phyloP scores from a whole-genome alignment of 1,284 basidiomycete genomes.

The Tilletia indica region DNA sequence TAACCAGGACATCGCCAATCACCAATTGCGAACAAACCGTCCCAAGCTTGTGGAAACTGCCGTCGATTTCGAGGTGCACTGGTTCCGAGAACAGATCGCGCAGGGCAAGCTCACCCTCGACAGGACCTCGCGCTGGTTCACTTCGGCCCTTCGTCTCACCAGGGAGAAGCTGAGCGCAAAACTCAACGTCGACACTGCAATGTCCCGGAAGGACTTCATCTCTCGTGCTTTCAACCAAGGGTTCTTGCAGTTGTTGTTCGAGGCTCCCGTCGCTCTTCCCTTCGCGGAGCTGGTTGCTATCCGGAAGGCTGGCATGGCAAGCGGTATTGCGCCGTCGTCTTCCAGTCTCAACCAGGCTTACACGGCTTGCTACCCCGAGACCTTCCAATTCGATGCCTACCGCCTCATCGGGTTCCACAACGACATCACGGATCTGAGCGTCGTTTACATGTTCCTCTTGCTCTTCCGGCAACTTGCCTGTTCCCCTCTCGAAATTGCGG shows the following conservation, averaged over 20 bases:
- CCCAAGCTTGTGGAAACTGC: slow-evolving; percentile 79
- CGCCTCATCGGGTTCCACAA: slow-evolving; percentile 70
- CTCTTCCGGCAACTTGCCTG: slow-evolving; percentile 68
- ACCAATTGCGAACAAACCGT: slow-evolving; percentile 82
- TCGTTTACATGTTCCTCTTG: slow-evolving; percentile 75
- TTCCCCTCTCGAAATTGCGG: slow-evolving; percentile 63
- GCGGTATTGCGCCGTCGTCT: slow-evolving; percentile 21
- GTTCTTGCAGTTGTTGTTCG: slow-evolving; percentile 70
- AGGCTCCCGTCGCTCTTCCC: slow-evolving; percentile 61
- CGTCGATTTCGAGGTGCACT: slow-evolving; percentile 74
- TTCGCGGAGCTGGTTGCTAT: slow-evolving; percentile 22
- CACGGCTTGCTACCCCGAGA: slow-evolving; percentile 62
- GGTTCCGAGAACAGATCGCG: slow-evolving; percentile 68
- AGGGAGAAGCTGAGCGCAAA: slow-evolving; percentile 21
- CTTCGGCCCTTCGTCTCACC: slow-evolving; percentile 31
- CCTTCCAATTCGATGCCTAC: slow-evolving; percentile 75
- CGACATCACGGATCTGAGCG: slow-evolving; percentile 73
- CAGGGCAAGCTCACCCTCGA: slow-evolving; percentile 61
- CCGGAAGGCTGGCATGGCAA: background rate
- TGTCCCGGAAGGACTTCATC: slow-evolving; percentile 47
- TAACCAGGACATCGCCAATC: slow-evolving; percentile 85
- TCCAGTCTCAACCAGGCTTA: slow-evolving; percentile 40
- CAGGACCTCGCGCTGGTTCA: slow-evolving; percentile 68
- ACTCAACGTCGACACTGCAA: slow-evolving; percentile 19
- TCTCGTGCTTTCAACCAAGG: slow-evolving; percentile 65